A percentile compares a stretch with the other conserved stretches of the same genome.
Conservation (phyloP, 768 basidiomycete species). For the Lactarius indigo region DNA sequence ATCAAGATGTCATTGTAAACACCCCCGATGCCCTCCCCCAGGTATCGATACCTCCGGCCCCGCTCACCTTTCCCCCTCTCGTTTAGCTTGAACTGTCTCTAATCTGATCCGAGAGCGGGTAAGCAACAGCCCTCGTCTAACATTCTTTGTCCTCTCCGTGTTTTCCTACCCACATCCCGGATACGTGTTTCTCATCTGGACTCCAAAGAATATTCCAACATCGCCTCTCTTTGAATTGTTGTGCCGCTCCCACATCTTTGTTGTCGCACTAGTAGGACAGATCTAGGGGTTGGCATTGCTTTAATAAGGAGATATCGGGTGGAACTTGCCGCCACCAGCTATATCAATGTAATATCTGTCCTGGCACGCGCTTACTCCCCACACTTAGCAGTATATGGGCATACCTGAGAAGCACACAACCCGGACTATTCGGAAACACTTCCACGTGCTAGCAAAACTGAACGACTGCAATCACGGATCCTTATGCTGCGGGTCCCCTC, state of each 20-base stretch:
- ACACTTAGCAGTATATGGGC: constrained; percentile 7
- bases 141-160: background rate
- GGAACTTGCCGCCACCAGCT: background rate
- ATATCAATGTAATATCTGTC: constrained; percentile 3
- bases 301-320: constrained; percentile 8
- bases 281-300: constrained; percentile 1
- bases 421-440: background rate
- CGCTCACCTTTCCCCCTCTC: background rate
- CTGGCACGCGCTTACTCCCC: background rate
- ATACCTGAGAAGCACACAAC: background rate
- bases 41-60: background rate
- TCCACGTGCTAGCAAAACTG: constrained; percentile 16
- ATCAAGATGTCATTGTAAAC: constrained; percentile 1
- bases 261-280: background rate
- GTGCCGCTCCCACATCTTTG: background rate
- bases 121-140: background rate
- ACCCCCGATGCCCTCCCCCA: constrained; percentile 8
- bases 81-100: background rate
- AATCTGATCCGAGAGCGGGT: background rate
- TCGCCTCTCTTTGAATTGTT: background rate
- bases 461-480: background rate
- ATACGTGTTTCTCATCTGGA: background rate
- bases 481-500: background rate
- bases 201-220: background rate
- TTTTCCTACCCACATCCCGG: background rate